A percentile compares a stretch with the other conserved stretches of the same genome.
These are phyloP conservation scores for Glaciozyma martinii DNA, from an alignment of 768 basidiomycete species.

Conservation along the genomic window DNA sequence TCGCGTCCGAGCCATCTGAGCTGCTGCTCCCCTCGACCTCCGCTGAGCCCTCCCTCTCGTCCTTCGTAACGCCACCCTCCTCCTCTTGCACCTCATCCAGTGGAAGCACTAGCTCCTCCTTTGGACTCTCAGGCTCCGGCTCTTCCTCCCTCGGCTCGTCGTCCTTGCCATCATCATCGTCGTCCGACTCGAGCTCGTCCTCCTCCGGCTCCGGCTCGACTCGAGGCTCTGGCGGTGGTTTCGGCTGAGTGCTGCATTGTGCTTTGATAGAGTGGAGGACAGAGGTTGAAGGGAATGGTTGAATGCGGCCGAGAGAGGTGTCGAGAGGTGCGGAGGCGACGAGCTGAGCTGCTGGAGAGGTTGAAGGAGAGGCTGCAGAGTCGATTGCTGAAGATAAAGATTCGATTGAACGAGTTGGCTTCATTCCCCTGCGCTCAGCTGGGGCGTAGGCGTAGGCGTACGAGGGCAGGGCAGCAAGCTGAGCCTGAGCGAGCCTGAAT, in stretches of 20 bases:
- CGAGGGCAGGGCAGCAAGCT: too few species aligned
- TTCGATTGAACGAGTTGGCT: too few species aligned
- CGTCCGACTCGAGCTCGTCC: not conserved
- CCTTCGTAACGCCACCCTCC: conserved; percentile 30
- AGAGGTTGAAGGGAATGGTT: not conserved
- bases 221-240: not conserved
- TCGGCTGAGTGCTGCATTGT: not conserved
- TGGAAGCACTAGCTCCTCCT: too few species aligned
- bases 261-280: not conserved
- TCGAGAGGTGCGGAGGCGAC: too few species aligned
- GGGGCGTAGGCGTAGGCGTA: too few species aligned
- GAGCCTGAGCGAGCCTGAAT: too few species aligned
- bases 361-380: too few species aligned
- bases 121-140: not conserved
- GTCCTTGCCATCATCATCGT: not conserved
- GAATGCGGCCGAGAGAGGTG: not conserved
- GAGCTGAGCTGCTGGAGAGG: too few species aligned
- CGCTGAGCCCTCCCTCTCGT: conserved; percentile 30
- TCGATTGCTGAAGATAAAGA: too few species aligned
- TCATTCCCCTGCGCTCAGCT: too few species aligned
- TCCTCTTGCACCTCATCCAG: conserved; percentile 23
- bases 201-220: not conserved
- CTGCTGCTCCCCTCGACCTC: not conserved
- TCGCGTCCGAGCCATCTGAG: conserved; percentile 20
- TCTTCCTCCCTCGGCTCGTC: not conserved